phyloP scores from a whole-genome alignment of 139 green algal species.

The Coelastrella sp. region DNA sequence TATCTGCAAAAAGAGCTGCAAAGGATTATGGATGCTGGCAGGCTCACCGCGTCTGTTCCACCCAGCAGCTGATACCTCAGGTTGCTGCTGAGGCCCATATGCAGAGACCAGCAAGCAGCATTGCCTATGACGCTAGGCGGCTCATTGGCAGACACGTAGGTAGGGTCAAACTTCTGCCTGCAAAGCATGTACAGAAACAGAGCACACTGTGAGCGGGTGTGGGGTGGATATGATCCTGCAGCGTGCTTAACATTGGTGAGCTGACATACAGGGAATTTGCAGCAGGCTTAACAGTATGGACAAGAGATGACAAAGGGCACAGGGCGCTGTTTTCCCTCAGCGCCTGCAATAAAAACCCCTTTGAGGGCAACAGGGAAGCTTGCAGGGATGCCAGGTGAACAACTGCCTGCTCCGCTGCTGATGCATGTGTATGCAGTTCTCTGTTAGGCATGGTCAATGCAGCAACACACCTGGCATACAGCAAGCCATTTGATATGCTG shows the following conservation, averaged over 20 bases:
- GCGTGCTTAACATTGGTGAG: too few species aligned
- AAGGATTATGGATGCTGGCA: not conserved
- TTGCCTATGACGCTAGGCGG: slow-evolving; percentile 88
- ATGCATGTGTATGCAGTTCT: slow-evolving; percentile 58
- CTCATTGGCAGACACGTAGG: slow-evolving; percentile 84
- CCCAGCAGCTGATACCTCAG: slow-evolving; percentile 95
- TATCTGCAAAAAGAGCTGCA: not conserved
- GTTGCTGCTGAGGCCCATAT: slow-evolving; percentile 97
- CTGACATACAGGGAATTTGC: too few species aligned
- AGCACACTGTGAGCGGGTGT: too few species aligned
- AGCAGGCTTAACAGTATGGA: too few species aligned
- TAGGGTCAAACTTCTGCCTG: slow-evolving; percentile 77
- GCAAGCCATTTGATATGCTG: slow-evolving; percentile 85
- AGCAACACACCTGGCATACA: slow-evolving; percentile 57
- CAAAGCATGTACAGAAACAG: not conserved
- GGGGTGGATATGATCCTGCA: too few species aligned
- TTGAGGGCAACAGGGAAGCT: too few species aligned
- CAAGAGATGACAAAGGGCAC: too few species aligned
- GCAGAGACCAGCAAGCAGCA: slow-evolving; percentile 86
- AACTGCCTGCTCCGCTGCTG: not conserved
- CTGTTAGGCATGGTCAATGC: not conserved
- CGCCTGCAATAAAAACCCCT: too few species aligned
- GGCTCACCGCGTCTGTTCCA: slow-evolving; percentile 86
- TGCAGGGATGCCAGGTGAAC: not conserved
- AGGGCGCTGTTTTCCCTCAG: too few species aligned